Evolutionary conservation across 441 rosid species (phyloP).

Genomic region (Bocquillonia castaneifolia): DNA sequence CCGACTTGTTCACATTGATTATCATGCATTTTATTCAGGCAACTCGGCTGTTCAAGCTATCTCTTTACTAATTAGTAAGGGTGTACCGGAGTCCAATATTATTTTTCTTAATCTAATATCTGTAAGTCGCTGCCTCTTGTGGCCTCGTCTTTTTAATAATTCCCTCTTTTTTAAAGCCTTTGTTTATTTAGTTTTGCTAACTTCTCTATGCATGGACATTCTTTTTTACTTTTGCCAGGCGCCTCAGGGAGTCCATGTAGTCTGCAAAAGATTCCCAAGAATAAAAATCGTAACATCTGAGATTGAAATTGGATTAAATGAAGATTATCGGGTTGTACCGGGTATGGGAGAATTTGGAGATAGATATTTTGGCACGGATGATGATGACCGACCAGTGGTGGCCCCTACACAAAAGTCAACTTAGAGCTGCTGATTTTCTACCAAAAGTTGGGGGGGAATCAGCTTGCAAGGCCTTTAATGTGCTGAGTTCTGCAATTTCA

Average conservation of each 20-base stretch:
- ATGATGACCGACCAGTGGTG: constrained; percentile 49
- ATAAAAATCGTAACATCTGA: constrained; percentile 92
- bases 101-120: constrained; percentile 92
- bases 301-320: constrained; percentile 77
- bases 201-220: neutral
- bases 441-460: constrained; percentile 9
- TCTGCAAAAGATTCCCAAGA: constrained; percentile 86
- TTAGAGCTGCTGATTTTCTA: constrained; percentile 12
- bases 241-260: constrained; percentile 97
- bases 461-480: constrained; percentile 6
- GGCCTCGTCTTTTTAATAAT: neutral
- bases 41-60: constrained; percentile 96
- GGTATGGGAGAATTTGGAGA: constrained; percentile 99
- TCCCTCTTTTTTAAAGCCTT: no score
- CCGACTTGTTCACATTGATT: neutral
- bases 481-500: constrained; percentile 21
- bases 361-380: constrained; percentile 91
- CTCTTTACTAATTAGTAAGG: constrained; percentile 75
- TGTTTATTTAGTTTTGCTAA: neutral
- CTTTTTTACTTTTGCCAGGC: constrained; percentile 46
- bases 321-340: constrained; percentile 85
- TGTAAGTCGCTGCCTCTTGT: constrained; percentile 39
- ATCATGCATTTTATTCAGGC: constrained; percentile 38
- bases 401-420: constrained; percentile 17
- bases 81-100: constrained; percentile 89